A percentile compares a stretch with the other conserved stretches of the same genome.
phyloP scores from a whole-genome alignment of 2,329 filamentous ascomycete species.

The Colletotrichum neosansevieriae region DNA sequence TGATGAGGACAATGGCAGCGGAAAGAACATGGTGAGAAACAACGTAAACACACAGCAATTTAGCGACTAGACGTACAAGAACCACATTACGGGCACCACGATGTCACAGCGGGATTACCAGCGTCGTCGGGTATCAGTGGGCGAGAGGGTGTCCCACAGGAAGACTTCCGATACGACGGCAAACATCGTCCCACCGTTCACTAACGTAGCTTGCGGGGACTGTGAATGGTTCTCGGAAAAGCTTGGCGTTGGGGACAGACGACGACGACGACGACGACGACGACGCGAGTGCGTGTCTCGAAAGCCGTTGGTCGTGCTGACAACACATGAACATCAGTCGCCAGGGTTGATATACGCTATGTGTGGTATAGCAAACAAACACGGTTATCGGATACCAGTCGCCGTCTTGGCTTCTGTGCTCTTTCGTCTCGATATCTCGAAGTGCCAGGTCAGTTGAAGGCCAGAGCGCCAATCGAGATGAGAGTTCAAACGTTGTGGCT shows the following conservation, averaged over 20 bases:
- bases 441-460: not conserved
- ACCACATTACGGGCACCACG: too few species aligned
- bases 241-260: conserved; percentile 26
- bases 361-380: conserved; percentile 15
- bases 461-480: not conserved
- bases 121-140: conserved; percentile 11
- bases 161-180: conserved; percentile 38
- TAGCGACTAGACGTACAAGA: too few species aligned
- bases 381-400: not conserved
- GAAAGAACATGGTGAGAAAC: too few species aligned
- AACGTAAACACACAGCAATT: too few species aligned
- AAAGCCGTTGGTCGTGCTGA: conserved; percentile 2
- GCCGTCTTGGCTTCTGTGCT: conserved; percentile 15
- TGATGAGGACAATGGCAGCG: too few species aligned
- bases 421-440: too few species aligned
- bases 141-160: conserved; percentile 25
- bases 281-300: not conserved
- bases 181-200: conserved; percentile 27
- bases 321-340: not conserved
- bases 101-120: not conserved
- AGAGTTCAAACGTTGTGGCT: not conserved
- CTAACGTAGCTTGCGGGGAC: conserved; percentile 25
- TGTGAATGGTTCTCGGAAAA: conserved; percentile 27
- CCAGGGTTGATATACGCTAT: not conserved
- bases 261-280: not conserved